phyloP scores from a whole-genome alignment of 805 yeast species.

The Wickerhamiella cacticola region DNA sequence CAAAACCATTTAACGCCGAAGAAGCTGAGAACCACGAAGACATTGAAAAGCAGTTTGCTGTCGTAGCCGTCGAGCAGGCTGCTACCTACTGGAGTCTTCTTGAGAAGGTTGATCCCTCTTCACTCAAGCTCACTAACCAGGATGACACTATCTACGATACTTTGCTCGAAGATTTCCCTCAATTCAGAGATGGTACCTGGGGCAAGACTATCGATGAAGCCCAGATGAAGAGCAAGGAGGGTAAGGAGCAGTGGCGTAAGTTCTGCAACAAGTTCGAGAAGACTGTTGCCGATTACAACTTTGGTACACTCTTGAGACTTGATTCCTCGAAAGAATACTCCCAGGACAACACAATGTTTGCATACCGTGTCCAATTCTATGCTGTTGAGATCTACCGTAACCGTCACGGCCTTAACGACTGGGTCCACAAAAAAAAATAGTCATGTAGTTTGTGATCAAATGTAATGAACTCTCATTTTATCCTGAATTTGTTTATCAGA shows the following conservation, averaged over 20 bases:
- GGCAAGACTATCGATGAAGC: conserved; percentile 56
- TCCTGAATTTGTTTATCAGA: conserved; percentile 9
- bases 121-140: conserved; percentile 39
- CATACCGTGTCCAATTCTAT: conserved; percentile 83
- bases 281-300: conserved; percentile 76
- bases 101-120: conserved; percentile 63
- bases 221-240: conserved; percentile 64
- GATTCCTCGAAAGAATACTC: conserved; percentile 61
- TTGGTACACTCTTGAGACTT: conserved; percentile 85
- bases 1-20: conserved; percentile 58
- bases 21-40: conserved; percentile 90
- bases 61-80: conserved; percentile 90
- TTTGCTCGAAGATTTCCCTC: conserved; percentile 67
- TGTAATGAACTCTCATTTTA: not conserved
- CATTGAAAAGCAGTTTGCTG: conserved; percentile 95
- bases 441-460: conserved; percentile 19
- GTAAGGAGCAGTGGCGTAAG: conserved; percentile 84
- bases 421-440: conserved; percentile 38
- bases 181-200: conserved; percentile 47
- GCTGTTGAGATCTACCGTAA: conserved; percentile 93
- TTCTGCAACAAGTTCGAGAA: conserved; percentile 75
- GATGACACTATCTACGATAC: conserved; percentile 34
- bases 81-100: conserved; percentile 80
- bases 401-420: conserved; percentile 79
- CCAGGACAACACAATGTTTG: conserved; percentile 76